These are phyloP conservation scores for Elsinoe arachidis DNA, from an alignment of 2,329 filamentous ascomycete genomes.

Conservation along the genomic window DNA sequence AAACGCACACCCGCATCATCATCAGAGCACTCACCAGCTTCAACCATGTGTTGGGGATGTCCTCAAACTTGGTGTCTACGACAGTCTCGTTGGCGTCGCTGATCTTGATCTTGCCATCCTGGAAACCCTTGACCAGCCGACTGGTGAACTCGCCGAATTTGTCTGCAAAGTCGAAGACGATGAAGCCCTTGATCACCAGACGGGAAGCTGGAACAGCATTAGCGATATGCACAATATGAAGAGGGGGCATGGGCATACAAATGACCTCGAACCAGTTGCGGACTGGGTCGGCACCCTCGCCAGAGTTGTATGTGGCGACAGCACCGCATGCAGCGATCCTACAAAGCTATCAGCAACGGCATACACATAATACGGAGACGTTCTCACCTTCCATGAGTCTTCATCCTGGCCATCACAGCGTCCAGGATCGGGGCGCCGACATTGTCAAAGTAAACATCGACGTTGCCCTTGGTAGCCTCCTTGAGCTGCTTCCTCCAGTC, in stretches of 20 bases:
- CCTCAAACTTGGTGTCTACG: slow-evolving; percentile 40
- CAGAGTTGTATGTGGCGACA: slow-evolving; percentile 61
- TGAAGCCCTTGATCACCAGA: slow-evolving; percentile 27
- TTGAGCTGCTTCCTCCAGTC: slow-evolving; percentile 40
- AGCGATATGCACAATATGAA: background rate
- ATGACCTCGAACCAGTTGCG: slow-evolving; percentile 32
- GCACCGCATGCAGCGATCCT: slow-evolving; percentile 54
- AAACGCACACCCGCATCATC: background rate
- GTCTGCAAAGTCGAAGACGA: slow-evolving; percentile 24
- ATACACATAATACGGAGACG: background rate
- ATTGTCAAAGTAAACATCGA: slow-evolving; percentile 66
- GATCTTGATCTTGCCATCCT: slow-evolving; percentile 41
- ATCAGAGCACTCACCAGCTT: slow-evolving; percentile 25
- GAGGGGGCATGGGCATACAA: background rate
- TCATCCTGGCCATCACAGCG: slow-evolving; percentile 55
- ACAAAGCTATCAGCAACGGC: background rate
- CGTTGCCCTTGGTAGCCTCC: slow-evolving; percentile 37
- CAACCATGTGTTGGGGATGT: slow-evolving; percentile 42
- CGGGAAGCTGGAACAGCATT: slow-evolving; percentile 20
- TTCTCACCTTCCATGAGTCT: slow-evolving; percentile 37
- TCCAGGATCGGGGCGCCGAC: slow-evolving; percentile 65
- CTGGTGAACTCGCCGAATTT: slow-evolving; percentile 14
- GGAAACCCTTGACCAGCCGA: slow-evolving; percentile 24
- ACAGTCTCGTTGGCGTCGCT: slow-evolving; percentile 39
- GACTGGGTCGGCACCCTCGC: slow-evolving; percentile 23